Percentiles rank a stretch among this genome's conserved stretches.
phyloP scores from a whole-genome alignment of 805 yeast genomes.

The Wickerhamiella lipophila region DNA sequence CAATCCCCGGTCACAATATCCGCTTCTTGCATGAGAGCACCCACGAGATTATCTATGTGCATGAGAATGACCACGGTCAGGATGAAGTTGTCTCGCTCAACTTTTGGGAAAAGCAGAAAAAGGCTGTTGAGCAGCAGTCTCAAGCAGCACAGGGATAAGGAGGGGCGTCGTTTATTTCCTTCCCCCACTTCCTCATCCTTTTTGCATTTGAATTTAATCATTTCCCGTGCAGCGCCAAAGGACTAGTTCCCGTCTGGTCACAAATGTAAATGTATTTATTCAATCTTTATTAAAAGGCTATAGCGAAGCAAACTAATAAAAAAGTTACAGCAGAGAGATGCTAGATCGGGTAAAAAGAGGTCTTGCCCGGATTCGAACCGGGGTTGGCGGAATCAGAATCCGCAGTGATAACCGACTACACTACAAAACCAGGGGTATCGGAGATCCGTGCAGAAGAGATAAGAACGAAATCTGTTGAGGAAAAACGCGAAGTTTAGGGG shows the following conservation, averaged over 20 bases:
- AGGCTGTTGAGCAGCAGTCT: neutral
- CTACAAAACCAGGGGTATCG: constrained; percentile 25
- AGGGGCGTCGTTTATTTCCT: too few species aligned
- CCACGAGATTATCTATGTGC: constrained; percentile 85
- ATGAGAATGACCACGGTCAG: constrained; percentile 78
- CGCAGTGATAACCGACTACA: constrained; percentile 29
- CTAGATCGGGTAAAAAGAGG: constrained; percentile 12
- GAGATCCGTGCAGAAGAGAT: too few species aligned
- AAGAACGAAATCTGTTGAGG: too few species aligned
- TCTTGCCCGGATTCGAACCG: constrained; percentile 27
- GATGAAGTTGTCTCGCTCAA: constrained; percentile 77
- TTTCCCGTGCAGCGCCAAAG: neutral
- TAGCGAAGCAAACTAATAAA: too few species aligned
- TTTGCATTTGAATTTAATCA: too few species aligned
- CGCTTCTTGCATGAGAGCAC: constrained; percentile 79
- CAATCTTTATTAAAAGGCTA: constrained; percentile 13
- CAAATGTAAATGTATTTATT: constrained; percentile 3
- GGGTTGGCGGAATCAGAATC: constrained; percentile 30
- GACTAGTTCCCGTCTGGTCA: neutral
- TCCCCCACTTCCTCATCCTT: too few species aligned
- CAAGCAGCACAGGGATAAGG: neutral
- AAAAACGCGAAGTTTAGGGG: too few species aligned
- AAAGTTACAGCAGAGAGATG: too few species aligned
- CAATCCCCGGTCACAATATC: constrained; percentile 86
- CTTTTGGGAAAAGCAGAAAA: constrained; percentile 7